Percentiles rank a stretch among this genome's conserved stretches.
These are phyloP conservation scores for Hypoxylon sp. DNA, from an alignment of 2,329 filamentous ascomycete species.

Conservation along the genomic window DNA sequence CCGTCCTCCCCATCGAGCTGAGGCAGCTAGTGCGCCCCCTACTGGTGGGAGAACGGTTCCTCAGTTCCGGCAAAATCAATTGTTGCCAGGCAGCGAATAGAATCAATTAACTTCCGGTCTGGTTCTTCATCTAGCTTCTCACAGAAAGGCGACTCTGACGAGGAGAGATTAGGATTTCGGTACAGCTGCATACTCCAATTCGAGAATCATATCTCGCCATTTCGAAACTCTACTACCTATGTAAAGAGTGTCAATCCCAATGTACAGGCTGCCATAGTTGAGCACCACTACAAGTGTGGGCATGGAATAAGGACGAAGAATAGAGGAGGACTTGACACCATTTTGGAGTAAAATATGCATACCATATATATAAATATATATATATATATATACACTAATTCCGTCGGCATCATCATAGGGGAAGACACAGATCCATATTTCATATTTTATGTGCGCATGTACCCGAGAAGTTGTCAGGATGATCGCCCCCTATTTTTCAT, in stretches of 20 bases:
- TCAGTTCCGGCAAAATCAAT: constrained; percentile 18
- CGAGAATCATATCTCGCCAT: background rate
- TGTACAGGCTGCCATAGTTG: background rate
- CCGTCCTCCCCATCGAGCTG: constrained; percentile 32
- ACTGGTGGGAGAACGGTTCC: constrained; percentile 23
- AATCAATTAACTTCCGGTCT: background rate
- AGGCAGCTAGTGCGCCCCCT: constrained; percentile 35
- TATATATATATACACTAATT: background rate
- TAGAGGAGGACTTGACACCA: background rate
- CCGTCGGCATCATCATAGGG: constrained; percentile 2
- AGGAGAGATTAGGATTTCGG: background rate
- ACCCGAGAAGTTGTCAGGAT: background rate
- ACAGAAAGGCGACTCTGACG: background rate
- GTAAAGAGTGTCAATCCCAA: background rate
- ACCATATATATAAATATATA: no score
- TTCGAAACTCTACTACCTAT: background rate
- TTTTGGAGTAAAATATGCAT: no score
- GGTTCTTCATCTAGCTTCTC: background rate
- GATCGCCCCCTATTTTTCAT: constrained; percentile 3
- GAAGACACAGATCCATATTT: background rate
- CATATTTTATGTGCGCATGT: background rate
- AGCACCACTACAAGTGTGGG: background rate
- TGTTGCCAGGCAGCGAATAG: constrained; percentile 25
- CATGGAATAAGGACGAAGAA: background rate
- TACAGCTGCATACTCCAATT: background rate